These are phyloP conservation scores for Ceratobasidium papillatum DNA, from an alignment of 1,284 basidiomycete genomes.

Conservation along the genomic window DNA sequence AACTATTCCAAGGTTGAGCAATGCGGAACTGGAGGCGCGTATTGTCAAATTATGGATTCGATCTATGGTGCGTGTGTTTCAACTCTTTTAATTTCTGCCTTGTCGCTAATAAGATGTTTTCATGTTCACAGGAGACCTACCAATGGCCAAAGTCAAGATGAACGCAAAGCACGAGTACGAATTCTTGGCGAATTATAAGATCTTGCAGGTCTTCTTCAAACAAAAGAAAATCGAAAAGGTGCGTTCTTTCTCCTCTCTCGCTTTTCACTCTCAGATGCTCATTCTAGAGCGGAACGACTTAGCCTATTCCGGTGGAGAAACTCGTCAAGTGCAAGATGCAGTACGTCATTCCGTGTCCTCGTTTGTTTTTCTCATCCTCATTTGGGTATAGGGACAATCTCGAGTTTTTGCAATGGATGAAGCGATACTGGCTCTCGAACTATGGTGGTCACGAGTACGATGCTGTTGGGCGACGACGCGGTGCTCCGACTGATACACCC, in stretches of 20 bases:
- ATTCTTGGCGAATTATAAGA: constrained; percentile 93
- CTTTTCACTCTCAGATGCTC: background rate
- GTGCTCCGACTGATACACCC: constrained; percentile 72
- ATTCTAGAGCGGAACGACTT: background rate
- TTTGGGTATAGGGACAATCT: constrained; percentile 82
- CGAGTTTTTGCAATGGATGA: constrained; percentile 98
- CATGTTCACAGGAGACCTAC: constrained; percentile 71
- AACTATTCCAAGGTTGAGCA: constrained; percentile 96
- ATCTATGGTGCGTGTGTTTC: constrained; percentile 74
- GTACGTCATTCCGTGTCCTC: constrained; percentile 58
- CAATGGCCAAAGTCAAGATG: constrained; percentile 90
- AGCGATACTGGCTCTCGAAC: constrained; percentile 95
- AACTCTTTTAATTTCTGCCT: constrained; percentile 15
- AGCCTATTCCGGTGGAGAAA: constrained; percentile 94
- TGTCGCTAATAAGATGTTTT: background rate
- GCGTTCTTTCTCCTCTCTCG: constrained; percentile 49
- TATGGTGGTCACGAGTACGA: constrained; percentile 91
- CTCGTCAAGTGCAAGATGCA: constrained; percentile 99
- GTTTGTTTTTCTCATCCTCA: constrained; percentile 1
- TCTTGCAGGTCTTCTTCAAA: constrained; percentile 91
- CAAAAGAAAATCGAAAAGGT: constrained; percentile 93
- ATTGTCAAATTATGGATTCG: constrained; percentile 93
- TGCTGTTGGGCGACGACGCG: constrained; percentile 80
- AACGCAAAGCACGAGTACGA: constrained; percentile 96
- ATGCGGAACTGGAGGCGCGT: constrained; percentile 88